Base-by-base conservation (phyloP, 1,284 basidiomycete species). In the Microbotryum lychnidis-dioicae region DNA sequence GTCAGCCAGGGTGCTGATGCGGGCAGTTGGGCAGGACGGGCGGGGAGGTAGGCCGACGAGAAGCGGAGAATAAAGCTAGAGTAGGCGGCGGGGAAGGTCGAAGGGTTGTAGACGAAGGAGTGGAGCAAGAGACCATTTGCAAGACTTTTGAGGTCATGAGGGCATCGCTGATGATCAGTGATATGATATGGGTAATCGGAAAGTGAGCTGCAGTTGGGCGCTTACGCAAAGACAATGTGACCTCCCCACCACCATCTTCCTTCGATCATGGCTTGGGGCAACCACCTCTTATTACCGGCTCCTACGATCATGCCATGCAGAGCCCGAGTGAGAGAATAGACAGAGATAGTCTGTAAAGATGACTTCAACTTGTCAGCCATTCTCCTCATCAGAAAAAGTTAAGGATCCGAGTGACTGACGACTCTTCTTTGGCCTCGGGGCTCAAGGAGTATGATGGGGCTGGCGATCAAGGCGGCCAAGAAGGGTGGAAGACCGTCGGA, bases 191-290 rank as follows among this genome's bases (percentile, higher is more conserved):
- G 27, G 27, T 6, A 27, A 27, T 27, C 27, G 27, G 6, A 27
- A 27, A 27, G 27, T 6, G 27, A 27, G 27, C 27, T 27, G 25
- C 23, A 47, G 7, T 48, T 48, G 47, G 51, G 14, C 16, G 50
- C 55, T 25, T 10, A 56, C 55, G 51, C 58, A 42, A 59, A 59
- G 10, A 59, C 21, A 3, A 59, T 18, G 29, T 59, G 58, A 10
- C 51, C 51, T 20, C 58, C 58, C 29, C 44, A 59, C 58, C 58
- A 59, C 58, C 58, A 59, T 18, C 51, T 48, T 3, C 46, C 50
- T n/a, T 59, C 58, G 9, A 47, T 23, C 55, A 56, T 50, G 21
- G 29, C 55, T n/a, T 27, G 9, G 4, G 45, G n/a, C 3, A 53
- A 6, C 12, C 21, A 45, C 20, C 52, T 31, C 12, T 29, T 54